phyloP scores from a whole-genome alignment of 2,329 filamentous ascomycete genomes.

The Waltergamsia citrina region DNA sequence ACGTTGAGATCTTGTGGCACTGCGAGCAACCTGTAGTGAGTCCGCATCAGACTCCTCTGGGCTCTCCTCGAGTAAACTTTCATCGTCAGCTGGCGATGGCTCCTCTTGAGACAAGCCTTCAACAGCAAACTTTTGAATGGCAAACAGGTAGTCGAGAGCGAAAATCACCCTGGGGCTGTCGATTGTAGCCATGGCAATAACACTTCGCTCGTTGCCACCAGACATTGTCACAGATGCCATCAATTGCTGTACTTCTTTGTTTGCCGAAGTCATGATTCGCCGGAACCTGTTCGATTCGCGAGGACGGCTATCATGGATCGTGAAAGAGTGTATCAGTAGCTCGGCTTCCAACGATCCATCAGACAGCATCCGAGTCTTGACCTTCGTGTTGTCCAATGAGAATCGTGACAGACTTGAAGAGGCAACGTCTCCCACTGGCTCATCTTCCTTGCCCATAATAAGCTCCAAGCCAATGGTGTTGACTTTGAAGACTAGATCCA shows the following conservation, averaged over 20 bases:
- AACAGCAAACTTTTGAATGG: conserved; percentile 74
- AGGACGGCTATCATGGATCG: conserved; percentile 84
- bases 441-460: conserved; percentile 63
- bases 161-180: conserved; percentile 94
- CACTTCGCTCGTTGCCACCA: conserved; percentile 66
- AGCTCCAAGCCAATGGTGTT: conserved; percentile 83
- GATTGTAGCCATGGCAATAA: conserved; percentile 87
- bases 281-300: conserved; percentile 90
- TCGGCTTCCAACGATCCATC: conserved; percentile 90
- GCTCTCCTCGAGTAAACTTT: conserved; percentile 45
- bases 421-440: conserved; percentile 70
- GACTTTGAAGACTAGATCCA: conserved; percentile 86
- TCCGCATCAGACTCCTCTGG: conserved; percentile 51
- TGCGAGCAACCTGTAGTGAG: conserved; percentile 40
- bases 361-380: conserved; percentile 88
- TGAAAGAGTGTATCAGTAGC: conserved; percentile 87
- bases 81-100: conserved; percentile 22
- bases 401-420: conserved; percentile 84
- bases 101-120: conserved; percentile 59
- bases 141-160: conserved; percentile 90
- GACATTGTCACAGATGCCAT: conserved; percentile 97
- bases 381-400: conserved; percentile 81
- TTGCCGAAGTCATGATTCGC: conserved; percentile 95
- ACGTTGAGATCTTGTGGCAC: conserved; percentile 23
- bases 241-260: conserved; percentile 91